Conservation (phyloP, 331 rosid species). For the Prunus yedoensis region DNA sequence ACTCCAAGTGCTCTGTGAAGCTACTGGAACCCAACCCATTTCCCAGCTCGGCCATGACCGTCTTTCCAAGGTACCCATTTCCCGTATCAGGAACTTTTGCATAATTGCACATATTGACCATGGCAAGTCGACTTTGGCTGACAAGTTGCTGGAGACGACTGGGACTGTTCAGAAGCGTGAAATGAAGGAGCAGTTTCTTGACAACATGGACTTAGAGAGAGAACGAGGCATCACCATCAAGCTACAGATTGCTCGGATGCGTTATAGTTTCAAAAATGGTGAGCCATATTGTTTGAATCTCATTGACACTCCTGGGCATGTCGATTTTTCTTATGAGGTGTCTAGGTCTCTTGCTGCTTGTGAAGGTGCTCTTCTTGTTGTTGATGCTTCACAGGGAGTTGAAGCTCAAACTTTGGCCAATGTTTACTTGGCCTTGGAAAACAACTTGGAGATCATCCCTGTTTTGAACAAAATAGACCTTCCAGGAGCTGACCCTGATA, state of each 20-base stretch:
- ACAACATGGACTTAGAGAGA: slow-evolving; percentile 97
- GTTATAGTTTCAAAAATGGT: slow-evolving; percentile 45
- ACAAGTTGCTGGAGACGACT: slow-evolving; percentile 79
- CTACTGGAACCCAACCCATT: slow-evolving; percentile 32
- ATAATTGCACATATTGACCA: slow-evolving; percentile 94
- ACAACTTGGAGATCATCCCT: slow-evolving; percentile 79
- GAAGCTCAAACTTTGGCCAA: slow-evolving; percentile 96
- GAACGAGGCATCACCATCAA: slow-evolving; percentile 94
- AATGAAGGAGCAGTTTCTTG: slow-evolving; percentile 96
- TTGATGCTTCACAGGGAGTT: slow-evolving; percentile 99
- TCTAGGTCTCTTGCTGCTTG: slow-evolving; percentile 96
- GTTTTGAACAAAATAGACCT: slow-evolving; percentile 95
- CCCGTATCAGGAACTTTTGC: slow-evolving; percentile 69
- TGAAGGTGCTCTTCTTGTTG: slow-evolving; percentile 94
- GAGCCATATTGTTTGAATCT: slow-evolving; percentile 78
- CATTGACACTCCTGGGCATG: slow-evolving; percentile 97
- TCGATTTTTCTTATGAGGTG: slow-evolving; percentile 95
- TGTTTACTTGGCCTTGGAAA: slow-evolving; percentile 91
- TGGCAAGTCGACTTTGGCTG: slow-evolving; percentile 89
- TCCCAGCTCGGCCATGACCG: slow-evolving; percentile 69
- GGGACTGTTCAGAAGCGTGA: slow-evolving; percentile 91
- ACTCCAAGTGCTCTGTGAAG: slow-evolving; percentile 41
- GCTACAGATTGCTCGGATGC: slow-evolving; percentile 94
- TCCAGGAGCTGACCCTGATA: slow-evolving; percentile 94
- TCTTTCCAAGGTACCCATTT: slow-evolving; percentile 76